Evolutionary conservation across 106 monocot genomes (phyloP).

Genomic region (Gastrodia elata): DNA sequence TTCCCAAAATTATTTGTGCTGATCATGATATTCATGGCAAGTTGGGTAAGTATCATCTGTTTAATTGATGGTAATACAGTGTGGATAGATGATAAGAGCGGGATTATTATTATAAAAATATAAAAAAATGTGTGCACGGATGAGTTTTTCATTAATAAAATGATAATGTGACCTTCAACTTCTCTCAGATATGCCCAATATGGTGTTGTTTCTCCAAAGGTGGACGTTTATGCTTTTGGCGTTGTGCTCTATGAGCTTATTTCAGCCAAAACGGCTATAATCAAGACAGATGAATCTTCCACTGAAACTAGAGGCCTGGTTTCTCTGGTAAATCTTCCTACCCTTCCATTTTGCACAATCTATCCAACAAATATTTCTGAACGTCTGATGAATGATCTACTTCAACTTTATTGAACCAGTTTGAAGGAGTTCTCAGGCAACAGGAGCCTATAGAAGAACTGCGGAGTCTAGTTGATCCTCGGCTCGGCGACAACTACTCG

Average conservation of each 20-base stretch:
- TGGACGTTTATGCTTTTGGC: constrained; percentile 68
- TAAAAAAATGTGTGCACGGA: too few species aligned
- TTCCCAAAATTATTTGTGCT: too few species aligned
- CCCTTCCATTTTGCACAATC: background rate
- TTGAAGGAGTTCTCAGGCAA: constrained; percentile 42
- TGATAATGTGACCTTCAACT: background rate
- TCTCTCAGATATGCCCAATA: constrained; percentile 44
- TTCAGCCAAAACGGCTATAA: constrained; percentile 46
- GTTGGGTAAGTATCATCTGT: too few species aligned
- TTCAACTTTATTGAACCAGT: constrained; percentile 22
- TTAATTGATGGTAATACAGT: too few species aligned
- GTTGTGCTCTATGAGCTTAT: constrained; percentile 69
- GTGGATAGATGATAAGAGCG: too few species aligned
- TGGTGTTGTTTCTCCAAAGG: constrained; percentile 58
- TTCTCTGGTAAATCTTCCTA: constrained; percentile 23
- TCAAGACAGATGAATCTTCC: constrained; percentile 15
- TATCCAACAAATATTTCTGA: background rate
- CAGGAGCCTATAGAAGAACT: constrained; percentile 43
- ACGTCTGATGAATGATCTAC: background rate
- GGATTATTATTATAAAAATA: too few species aligned
- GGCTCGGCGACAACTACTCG: constrained; percentile 35
- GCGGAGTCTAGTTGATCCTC: constrained; percentile 41
- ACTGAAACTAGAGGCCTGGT: constrained; percentile 34
- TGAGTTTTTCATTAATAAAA: too few species aligned
- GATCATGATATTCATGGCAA: too few species aligned